Percentiles rank a stretch among this genome's conserved stretches.
These are phyloP conservation scores for Fraxinus cuspidata DNA, from an alignment of 257 asterid genomes.

Conservation along the genomic window DNA sequence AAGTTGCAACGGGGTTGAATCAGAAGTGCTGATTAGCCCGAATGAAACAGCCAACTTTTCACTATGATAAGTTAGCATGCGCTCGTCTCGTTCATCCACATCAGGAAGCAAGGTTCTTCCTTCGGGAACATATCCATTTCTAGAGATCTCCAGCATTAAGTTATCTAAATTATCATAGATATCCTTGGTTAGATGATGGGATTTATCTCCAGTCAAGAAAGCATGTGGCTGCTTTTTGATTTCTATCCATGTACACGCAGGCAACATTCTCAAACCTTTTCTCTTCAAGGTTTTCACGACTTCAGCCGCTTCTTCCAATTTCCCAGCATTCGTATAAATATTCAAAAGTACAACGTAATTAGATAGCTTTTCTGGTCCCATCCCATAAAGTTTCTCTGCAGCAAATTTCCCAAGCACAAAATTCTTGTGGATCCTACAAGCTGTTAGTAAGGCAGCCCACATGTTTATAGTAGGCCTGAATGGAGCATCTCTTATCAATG, in stretches of 20 bases:
- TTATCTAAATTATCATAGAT: constrained; percentile 55
- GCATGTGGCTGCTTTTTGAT: constrained; percentile 61
- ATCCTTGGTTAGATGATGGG: constrained; percentile 51
- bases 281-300: constrained; percentile 65
- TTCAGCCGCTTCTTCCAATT: constrained; percentile 67
- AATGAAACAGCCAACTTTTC: constrained; percentile 83
- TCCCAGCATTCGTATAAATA: constrained; percentile 59
- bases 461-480: constrained; percentile 66
- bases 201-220: constrained; percentile 70
- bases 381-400: constrained; percentile 74
- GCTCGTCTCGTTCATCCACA: constrained; percentile 63
- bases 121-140: constrained; percentile 48
- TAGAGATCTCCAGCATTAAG: constrained; percentile 50
- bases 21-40: constrained; percentile 72
- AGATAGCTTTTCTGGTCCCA: constrained; percentile 85
- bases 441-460: constrained; percentile 96
- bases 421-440: constrained; percentile 78
- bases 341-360: constrained; percentile 78
- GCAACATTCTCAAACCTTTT: constrained; percentile 67
- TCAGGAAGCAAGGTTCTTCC: constrained; percentile 69
- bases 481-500: constrained; percentile 68
- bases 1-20: constrained; percentile 70
- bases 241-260: constrained; percentile 86
- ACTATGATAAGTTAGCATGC: constrained; percentile 58
- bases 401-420: constrained; percentile 77